A percentile compares a stretch with the other conserved stretches of the same genome.
phyloP scores from a whole-genome alignment of 2,329 filamentous ascomycete genomes.

The Fusarium redolens region DNA sequence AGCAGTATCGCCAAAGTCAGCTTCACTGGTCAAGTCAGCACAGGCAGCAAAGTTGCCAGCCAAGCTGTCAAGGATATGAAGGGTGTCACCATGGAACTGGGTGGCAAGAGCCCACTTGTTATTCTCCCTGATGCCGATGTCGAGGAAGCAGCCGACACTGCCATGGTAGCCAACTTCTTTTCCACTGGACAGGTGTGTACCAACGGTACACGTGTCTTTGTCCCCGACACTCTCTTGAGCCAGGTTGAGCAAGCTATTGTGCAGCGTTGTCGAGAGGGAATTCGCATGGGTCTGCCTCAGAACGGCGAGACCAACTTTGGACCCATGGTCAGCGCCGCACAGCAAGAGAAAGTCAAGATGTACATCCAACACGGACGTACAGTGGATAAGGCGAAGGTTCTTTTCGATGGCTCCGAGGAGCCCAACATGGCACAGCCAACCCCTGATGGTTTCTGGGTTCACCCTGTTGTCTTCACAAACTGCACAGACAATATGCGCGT shows the following conservation, averaged over 20 bases:
- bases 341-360: slow-evolving; percentile 80
- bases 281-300: slow-evolving; percentile 80
- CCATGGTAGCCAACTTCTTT: slow-evolving; percentile 96
- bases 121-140: slow-evolving; percentile 84
- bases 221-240: slow-evolving; percentile 73
- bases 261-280: slow-evolving; percentile 65
- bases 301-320: slow-evolving; percentile 83
- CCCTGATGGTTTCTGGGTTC: slow-evolving; percentile 81
- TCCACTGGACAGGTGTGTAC: slow-evolving; percentile 93
- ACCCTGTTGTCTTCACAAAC: slow-evolving; percentile 86
- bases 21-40: slow-evolving; percentile 89
- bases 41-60: slow-evolving; percentile 83
- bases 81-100: slow-evolving; percentile 91
- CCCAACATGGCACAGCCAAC: slow-evolving; percentile 62
- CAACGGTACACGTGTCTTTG: slow-evolving; percentile 89
- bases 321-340: slow-evolving; percentile 79
- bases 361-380: slow-evolving; percentile 83
- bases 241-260: slow-evolving; percentile 76
- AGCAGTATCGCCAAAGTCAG: slow-evolving; percentile 83
- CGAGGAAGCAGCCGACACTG: slow-evolving; percentile 84
- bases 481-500: slow-evolving; percentile 87
- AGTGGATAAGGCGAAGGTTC: slow-evolving; percentile 76
- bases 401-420: slow-evolving; percentile 76
- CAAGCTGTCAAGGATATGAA: slow-evolving; percentile 84
- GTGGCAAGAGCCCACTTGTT: slow-evolving; percentile 85